Percentiles rank a stretch among this genome's conserved stretches.
Evolutionary conservation across 805 yeast species (phyloP).

Genomic region (Candida germanica): DNA sequence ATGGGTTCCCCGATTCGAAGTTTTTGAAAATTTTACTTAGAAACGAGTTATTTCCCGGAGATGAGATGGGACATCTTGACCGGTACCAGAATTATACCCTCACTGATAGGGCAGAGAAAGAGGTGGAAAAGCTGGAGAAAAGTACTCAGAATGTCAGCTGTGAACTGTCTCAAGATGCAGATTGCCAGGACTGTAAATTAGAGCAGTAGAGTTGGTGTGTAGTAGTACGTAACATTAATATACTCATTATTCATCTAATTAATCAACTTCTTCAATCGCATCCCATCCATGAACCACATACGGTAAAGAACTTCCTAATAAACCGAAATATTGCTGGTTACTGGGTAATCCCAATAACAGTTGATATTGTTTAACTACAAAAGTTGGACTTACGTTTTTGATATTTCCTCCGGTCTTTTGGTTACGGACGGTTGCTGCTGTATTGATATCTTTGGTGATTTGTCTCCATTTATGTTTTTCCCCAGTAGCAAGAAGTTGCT

Average conservation of each 20-base stretch:
- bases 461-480: constrained; percentile 61
- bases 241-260: no score
- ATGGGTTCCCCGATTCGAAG: constrained; percentile 88
- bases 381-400: constrained; percentile 48
- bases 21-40: constrained; percentile 67
- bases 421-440: constrained; percentile 13
- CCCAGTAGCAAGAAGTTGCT: constrained; percentile 47
- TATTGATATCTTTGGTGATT: constrained; percentile 41
- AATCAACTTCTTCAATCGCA: constrained; percentile 19
- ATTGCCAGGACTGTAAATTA: constrained; percentile 16
- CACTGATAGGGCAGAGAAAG: constrained; percentile 5
- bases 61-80: constrained; percentile 65
- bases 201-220: not conserved
- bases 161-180: constrained; percentile 3
- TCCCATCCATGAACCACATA: constrained; percentile 56
- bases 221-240: not conserved
- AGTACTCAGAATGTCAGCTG: not conserved
- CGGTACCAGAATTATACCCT: constrained; percentile 10
- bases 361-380: constrained; percentile 54
- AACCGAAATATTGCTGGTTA: constrained; percentile 37
- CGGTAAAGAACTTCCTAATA: constrained; percentile 51
- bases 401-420: constrained; percentile 17
- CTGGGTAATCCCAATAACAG: constrained; percentile 54
- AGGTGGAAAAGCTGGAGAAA: not conserved
- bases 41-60: constrained; percentile 52